Evolutionary conservation across 2,329 filamentous ascomycete species (phyloP).

Genomic region (Fusarium mexicanum): DNA sequence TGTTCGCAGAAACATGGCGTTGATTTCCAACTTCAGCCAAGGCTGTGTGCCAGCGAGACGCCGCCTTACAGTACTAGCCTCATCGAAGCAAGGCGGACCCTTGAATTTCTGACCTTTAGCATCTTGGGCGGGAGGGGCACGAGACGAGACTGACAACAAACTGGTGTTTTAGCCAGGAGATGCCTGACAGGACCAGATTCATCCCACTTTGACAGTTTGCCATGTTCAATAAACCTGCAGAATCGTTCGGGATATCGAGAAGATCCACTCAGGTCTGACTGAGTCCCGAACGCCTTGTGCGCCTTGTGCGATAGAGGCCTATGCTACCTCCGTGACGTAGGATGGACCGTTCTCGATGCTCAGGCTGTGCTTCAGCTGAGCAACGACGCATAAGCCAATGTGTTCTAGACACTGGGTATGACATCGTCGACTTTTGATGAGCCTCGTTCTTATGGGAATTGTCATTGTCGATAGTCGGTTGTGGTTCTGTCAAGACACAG

Average conservation of each 20-base stretch:
- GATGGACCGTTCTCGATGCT: slow-evolving; percentile 42
- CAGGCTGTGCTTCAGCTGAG: slow-evolving; percentile 22
- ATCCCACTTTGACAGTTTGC: neutral
- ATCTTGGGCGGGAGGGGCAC: slow-evolving; percentile 29
- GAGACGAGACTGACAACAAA: slow-evolving; percentile 24
- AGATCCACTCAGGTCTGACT: neutral
- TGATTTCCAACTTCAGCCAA: slow-evolving; percentile 26
- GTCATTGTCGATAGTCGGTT: neutral
- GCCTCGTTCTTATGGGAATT: neutral
- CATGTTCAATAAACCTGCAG: slow-evolving; percentile 12
- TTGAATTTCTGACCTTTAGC: slow-evolving; percentile 18
- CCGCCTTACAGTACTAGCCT: slow-evolving; percentile 16
- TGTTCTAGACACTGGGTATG: slow-evolving; percentile 15
- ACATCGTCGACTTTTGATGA: slow-evolving; percentile 23
- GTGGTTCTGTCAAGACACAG: neutral
- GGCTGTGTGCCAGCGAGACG: slow-evolving; percentile 34
- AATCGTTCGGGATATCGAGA: slow-evolving; percentile 1
- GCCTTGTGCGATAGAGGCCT: slow-evolving; percentile 10
- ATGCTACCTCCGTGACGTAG: slow-evolving; percentile 39
- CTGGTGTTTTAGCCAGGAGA: slow-evolving; percentile 7
- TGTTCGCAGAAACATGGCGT: slow-evolving; percentile 32
- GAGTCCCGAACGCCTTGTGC: neutral
- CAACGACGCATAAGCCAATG: slow-evolving; percentile 28
- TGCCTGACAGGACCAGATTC: neutral
- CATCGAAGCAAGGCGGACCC: slow-evolving; percentile 32